Percentiles rank a stretch among this genome's conserved stretches.
These are phyloP conservation scores for Dimargaris cristalligena DNA, from an alignment of 192 early-diverging fungal genomes.

Conservation along the genomic window DNA sequence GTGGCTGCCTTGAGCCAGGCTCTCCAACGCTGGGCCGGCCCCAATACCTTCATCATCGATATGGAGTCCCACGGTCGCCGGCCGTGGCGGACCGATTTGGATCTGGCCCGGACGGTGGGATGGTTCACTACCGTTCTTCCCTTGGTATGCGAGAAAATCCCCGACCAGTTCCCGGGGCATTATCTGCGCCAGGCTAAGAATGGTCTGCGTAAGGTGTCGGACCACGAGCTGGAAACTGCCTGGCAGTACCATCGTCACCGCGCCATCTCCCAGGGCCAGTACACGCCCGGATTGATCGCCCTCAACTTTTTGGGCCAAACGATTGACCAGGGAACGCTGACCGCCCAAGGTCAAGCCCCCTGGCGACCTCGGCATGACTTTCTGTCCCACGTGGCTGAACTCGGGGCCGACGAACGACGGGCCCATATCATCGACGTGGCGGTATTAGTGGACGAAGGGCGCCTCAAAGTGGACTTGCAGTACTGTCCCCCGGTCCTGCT, in stretches of 20 bases:
- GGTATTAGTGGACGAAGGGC: neutral
- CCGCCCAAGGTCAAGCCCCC: neutral
- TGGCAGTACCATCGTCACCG: neutral
- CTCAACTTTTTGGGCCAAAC: constrained; percentile 7
- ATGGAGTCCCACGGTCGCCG: neutral
- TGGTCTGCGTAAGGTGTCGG: neutral
- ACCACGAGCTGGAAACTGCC: neutral
- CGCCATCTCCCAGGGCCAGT: neutral
- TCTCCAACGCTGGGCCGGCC: no score
- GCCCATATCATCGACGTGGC: neutral
- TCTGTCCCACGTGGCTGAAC: neutral
- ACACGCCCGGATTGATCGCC: neutral
- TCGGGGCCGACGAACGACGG: neutral
- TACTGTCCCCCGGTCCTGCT: constrained; percentile 3
- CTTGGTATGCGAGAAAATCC: neutral
- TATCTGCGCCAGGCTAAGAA: neutral
- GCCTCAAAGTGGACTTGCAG: neutral
- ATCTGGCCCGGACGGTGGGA: neutral
- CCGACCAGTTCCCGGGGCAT: no score
- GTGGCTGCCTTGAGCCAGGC: no score
- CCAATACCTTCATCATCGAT: neutral
- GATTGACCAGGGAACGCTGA: neutral
- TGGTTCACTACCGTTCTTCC: neutral
- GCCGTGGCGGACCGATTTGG: neutral
- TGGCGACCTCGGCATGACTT: neutral